Evolutionary conservation across 2,329 filamentous ascomycete genomes (phyloP).

Genomic region (Cordyceps sp.): DNA sequence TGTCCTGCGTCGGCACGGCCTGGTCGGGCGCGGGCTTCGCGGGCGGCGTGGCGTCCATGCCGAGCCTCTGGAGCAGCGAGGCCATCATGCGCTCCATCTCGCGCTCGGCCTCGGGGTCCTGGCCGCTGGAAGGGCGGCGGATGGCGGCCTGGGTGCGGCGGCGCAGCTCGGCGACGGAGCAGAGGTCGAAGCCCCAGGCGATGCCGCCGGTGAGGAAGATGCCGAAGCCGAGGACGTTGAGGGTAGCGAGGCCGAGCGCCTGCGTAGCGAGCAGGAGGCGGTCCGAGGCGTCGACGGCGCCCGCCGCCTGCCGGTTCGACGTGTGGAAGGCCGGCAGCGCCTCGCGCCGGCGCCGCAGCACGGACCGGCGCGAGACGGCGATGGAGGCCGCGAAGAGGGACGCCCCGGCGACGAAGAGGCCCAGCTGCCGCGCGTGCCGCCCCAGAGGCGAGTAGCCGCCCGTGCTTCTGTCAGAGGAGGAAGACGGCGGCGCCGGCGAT

Average conservation of each 20-base stretch:
- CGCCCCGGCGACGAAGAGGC: constrained; percentile 58
- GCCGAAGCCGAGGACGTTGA: constrained; percentile 64
- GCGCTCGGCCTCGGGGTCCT: constrained; percentile 33
- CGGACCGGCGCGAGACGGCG: constrained; percentile 52
- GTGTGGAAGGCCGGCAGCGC: constrained; percentile 57
- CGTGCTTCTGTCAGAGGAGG: not conserved
- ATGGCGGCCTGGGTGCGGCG: constrained; percentile 25
- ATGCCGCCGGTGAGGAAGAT: constrained; percentile 60
- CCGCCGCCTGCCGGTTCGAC: constrained; percentile 28
- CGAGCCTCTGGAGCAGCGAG: constrained; percentile 35
- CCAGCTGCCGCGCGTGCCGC: constrained; percentile 39
- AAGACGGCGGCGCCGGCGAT: no score
- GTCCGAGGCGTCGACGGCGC: constrained; percentile 12
- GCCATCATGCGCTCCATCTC: constrained; percentile 47
- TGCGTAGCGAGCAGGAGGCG: constrained; percentile 53
- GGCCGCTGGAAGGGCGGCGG: constrained; percentile 15
- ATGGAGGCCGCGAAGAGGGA: constrained; percentile 60
- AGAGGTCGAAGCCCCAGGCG: constrained; percentile 65
- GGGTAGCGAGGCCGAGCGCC: constrained; percentile 70
- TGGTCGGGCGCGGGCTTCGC: constrained; percentile 2
- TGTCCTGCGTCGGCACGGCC: no score
- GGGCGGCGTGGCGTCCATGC: constrained; percentile 11
- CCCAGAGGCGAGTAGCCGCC: constrained; percentile 16
- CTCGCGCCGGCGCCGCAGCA: constrained; percentile 43
- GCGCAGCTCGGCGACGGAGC: constrained; percentile 47